Conservation (phyloP, 2,329 filamentous ascomycete species). For the Teratosphaeria epicoccoides region DNA sequence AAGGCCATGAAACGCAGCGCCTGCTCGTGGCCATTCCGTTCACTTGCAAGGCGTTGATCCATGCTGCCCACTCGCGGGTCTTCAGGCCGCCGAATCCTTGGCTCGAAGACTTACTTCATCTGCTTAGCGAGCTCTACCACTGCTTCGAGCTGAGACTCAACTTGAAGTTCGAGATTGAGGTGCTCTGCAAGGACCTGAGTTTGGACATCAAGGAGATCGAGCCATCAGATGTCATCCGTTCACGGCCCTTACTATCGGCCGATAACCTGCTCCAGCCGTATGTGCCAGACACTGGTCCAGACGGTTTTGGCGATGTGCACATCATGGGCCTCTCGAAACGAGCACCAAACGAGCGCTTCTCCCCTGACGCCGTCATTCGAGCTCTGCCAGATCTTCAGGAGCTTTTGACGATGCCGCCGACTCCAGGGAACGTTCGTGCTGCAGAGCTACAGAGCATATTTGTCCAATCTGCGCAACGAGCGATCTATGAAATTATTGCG, state of each 20-base stretch:
- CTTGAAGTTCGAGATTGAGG: constrained; percentile 96
- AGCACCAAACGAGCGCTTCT: constrained; percentile 57
- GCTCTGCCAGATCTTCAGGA: constrained; percentile 75
- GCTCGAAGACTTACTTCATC: constrained; percentile 88
- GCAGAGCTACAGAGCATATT: constrained; percentile 63
- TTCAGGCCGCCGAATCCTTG: constrained; percentile 95
- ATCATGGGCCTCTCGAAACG: constrained; percentile 60
- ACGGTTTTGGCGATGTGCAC: constrained; percentile 68
- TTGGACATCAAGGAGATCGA: constrained; percentile 90
- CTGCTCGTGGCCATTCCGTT: constrained; percentile 91
- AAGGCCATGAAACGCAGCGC: constrained; percentile 86
- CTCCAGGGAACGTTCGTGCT: constrained; percentile 64
- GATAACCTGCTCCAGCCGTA: constrained; percentile 25
- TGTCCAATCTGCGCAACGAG: constrained; percentile 72
- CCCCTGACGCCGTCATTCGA: constrained; percentile 65
- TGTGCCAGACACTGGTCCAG: constrained; percentile 42
- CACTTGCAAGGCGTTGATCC: constrained; percentile 86
- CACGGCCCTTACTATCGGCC: constrained; percentile 42
- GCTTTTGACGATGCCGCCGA: constrained; percentile 66
- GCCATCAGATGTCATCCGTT: constrained; percentile 74
- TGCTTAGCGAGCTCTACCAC: constrained; percentile 89
- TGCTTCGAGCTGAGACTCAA: constrained; percentile 90
- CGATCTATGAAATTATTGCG: constrained; percentile 91
- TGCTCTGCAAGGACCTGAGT: constrained; percentile 82
- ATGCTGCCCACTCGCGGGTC: constrained; percentile 73